Conservation (phyloP, 2,329 filamentous ascomycete genomes). For the Triangularia setosa region DNA sequence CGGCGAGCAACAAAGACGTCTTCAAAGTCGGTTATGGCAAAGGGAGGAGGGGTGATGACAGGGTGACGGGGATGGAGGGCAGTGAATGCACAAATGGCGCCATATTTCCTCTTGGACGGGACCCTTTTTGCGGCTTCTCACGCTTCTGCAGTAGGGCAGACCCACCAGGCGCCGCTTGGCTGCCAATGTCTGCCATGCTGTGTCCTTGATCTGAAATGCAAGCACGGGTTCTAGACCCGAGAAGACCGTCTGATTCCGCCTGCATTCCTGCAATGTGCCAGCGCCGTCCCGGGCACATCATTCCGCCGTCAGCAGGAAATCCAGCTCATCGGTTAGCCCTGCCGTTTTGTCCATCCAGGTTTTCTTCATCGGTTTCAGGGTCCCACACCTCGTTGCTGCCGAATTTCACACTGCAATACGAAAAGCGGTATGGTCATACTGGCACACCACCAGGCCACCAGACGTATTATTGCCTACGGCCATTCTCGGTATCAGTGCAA, state of each 20-base stretch:
- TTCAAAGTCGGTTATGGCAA: neutral
- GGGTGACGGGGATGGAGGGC: constrained; percentile 3
- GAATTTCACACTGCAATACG: neutral
- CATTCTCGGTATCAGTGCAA: no score
- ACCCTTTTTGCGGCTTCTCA: constrained; percentile 10
- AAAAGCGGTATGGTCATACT: neutral
- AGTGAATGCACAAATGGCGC: constrained; percentile 7
- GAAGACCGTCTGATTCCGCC: constrained; percentile 10
- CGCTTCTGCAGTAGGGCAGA: constrained; percentile 1
- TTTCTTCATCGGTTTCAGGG: constrained; percentile 19
- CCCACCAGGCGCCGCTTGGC: neutral
- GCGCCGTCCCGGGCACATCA: neutral
- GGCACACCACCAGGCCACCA: no score
- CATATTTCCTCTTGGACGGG: neutral
- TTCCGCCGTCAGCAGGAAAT: neutral
- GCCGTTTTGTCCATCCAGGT: neutral
- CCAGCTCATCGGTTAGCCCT: constrained; percentile 14
- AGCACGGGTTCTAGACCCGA: constrained; percentile 11
- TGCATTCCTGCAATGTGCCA: neutral
- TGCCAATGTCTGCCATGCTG: neutral
- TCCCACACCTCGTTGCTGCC: neutral
- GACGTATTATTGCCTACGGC: no score
- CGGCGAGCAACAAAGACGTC: neutral
- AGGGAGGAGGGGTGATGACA: neutral
- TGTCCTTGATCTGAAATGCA: constrained; percentile 10